Conservation (phyloP, 768 basidiomycete genomes). For the Hirschioporus abietinus region DNA sequence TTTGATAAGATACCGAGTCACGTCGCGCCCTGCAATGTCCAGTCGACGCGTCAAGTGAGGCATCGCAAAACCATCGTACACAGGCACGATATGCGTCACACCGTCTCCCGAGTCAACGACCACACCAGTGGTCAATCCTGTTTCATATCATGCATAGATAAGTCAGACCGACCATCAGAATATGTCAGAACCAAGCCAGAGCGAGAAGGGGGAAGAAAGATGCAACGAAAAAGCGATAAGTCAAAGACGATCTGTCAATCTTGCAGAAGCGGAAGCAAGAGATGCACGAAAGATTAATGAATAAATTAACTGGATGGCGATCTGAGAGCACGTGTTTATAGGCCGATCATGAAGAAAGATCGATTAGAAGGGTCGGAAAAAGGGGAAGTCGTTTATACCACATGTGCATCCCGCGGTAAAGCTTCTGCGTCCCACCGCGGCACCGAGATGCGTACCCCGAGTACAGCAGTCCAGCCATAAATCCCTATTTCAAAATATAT, state of each 20-base stretch:
- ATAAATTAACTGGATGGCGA: background rate
- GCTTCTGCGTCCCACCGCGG: background rate
- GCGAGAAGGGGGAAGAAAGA: background rate
- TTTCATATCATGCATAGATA: background rate
- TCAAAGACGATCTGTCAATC: background rate
- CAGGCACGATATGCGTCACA: constrained; percentile 98
- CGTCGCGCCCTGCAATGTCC: constrained; percentile 97
- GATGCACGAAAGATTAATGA: background rate
- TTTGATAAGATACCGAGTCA: constrained; percentile 98
- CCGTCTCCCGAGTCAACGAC: constrained; percentile 99
- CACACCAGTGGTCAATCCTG: constrained; percentile 96
- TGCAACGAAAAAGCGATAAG: background rate
- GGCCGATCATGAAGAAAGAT: background rate
- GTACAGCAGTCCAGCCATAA: background rate
- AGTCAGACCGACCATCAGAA: no score
- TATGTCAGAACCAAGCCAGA: constrained; percentile 2
- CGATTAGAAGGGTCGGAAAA: background rate
- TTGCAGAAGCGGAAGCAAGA: background rate
- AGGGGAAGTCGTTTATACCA: background rate
- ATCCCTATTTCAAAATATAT: background rate
- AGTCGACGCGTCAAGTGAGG: constrained; percentile 92
- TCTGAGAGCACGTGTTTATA: background rate
- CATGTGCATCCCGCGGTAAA: background rate
- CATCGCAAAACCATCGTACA: constrained; percentile 94
- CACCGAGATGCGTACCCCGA: background rate